Base-by-base conservation (phyloP, 2,329 filamentous ascomycete species). In the Xylaria hypoxylon region DNA sequence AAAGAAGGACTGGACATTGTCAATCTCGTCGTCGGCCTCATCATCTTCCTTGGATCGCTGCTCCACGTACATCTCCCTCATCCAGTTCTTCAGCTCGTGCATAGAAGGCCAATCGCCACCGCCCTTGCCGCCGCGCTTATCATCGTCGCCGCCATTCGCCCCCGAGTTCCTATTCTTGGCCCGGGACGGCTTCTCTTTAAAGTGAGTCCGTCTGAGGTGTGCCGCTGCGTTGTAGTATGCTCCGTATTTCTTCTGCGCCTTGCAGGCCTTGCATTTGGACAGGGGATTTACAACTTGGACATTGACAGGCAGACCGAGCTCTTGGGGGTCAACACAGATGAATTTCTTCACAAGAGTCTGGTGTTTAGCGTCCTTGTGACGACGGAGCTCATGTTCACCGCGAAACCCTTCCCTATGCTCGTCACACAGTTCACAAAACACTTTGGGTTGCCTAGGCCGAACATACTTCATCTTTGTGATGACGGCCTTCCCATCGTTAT, bases 221-320 rank as follows among this genome's bases (percentile, higher is more conserved):
- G 94, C 95, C 0, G 94, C 94, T 0, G 94, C 95, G 74, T 98
- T 98, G 81, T 98, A 97, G 80, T 97, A 96, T 17, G 92, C 92
- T 3, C 92, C 92, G 73, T 98, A 98, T 65, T 87, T 86, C 82
- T 97, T 97, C 62, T 86, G 81, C 50, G 86, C 85, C 55, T 85
- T 86, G 78, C 95, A 98, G 53, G 92, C 87, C 79, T 97, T 97
- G 86, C 94, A 97, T 71, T 91, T 91, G 57, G 84, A 83, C 38
- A 98, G 86, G 45, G 94, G 90, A 59, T 79, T 86, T 80, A 86
- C 85, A 79, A 80, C 88, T 77, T 72, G 84, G 73, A 78, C 86
- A 81, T 79, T 71, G 66, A 79, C 77, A 19, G 73, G 70, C 2
- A 82, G 74, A 7, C 82, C 82, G 17, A 73, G 75, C 0, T 74